A percentile compares a stretch with the other conserved stretches of the same genome.
Conservation (phyloP, 345 rosid genomes). For the Schrenkiella parvula region DNA sequence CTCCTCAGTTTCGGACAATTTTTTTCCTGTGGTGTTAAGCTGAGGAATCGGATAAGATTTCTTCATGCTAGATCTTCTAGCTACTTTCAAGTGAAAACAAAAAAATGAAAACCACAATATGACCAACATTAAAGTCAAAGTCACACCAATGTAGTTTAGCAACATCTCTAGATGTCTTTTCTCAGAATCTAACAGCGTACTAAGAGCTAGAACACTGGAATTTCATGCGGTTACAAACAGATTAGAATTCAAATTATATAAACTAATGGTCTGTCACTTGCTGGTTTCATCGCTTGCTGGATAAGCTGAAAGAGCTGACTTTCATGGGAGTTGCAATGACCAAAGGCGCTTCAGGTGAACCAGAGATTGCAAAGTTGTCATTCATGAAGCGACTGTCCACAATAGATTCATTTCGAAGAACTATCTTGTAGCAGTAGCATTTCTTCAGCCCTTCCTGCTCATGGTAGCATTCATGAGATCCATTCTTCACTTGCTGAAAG, state of each 20-base stretch:
- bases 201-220: constrained; percentile 5
- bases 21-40: neutral
- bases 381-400: constrained; percentile 98
- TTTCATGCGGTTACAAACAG: constrained; percentile 17
- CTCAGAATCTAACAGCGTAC: constrained; percentile 17
- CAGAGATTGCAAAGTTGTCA: constrained; percentile 84
- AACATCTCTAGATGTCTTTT: neutral
- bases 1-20: neutral
- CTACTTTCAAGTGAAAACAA: neutral
- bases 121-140: constrained; percentile 3
- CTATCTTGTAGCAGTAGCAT: constrained; percentile 90
- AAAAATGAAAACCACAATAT: neutral
- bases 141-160: constrained; percentile 9
- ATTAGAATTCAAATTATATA: neutral
- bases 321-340: constrained; percentile 94
- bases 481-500: constrained; percentile 76
- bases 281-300: constrained; percentile 58
- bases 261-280: constrained; percentile 4
- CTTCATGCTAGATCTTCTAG: neutral
- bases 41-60: neutral
- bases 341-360: constrained; percentile 95
- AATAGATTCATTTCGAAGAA: constrained; percentile 83
- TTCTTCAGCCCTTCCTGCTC: constrained; percentile 79
- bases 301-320: constrained; percentile 97
- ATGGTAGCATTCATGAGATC: constrained; percentile 70